A percentile compares a stretch with the other conserved stretches of the same genome.
Conservation (phyloP, 176 grass and related monocot genomes). For the Avena atlantica region DNA sequence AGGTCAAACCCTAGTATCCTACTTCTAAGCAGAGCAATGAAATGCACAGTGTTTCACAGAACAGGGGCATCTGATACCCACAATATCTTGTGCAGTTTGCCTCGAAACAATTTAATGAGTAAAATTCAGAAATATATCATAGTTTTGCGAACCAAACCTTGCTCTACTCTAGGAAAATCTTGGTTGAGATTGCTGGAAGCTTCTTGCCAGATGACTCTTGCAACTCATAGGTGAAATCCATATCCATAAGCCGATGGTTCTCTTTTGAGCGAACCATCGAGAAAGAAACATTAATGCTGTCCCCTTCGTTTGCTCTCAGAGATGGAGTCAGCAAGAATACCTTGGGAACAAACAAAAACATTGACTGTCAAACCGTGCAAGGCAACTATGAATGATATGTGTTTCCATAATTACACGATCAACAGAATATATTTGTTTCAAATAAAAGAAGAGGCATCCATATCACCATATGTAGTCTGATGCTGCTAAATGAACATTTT, state of each 20-base stretch:
- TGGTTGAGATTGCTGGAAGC: conserved; percentile 66
- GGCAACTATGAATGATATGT: conserved; percentile 16
- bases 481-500: not conserved
- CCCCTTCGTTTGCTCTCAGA: conserved; percentile 71
- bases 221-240: conserved; percentile 83
- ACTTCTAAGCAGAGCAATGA: not conserved
- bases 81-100: not conserved
- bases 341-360: conserved; percentile 41
- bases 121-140: not conserved
- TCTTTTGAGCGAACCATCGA: conserved; percentile 87
- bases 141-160: conserved; percentile 23
- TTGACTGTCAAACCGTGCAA: conserved; percentile 1
- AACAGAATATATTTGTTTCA: not conserved
- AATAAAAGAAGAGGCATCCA: conserved; percentile 4
- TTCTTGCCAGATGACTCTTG: conserved; percentile 70
- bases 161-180: conserved; percentile 77
- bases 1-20: not conserved
- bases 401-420: not conserved
- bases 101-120: not conserved
- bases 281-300: conserved; percentile 79
- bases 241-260: conserved; percentile 93
- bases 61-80: not conserved
- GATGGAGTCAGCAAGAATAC: conserved; percentile 84
- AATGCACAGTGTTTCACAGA: not conserved
- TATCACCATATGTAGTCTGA: not conserved